A percentile compares a stretch with the other conserved stretches of the same genome.
Conservation (phyloP, 2,329 filamentous ascomycete species). For the Cyphellophora attinorum region DNA sequence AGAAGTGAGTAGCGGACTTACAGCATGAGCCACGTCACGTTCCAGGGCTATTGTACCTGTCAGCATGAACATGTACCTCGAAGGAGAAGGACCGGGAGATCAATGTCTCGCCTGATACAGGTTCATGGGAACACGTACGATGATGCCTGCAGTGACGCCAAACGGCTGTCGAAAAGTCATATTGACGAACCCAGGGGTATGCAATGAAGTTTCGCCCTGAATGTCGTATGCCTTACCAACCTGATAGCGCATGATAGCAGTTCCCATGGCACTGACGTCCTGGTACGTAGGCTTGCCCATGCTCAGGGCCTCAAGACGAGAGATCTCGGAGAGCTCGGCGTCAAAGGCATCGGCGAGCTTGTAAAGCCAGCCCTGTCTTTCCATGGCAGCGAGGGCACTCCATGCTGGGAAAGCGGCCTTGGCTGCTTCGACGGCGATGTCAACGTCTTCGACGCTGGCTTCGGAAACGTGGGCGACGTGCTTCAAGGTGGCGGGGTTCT, state of each 20-base stretch:
- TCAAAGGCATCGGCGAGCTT: conserved; percentile 32
- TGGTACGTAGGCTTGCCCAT: conserved; percentile 40
- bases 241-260: conserved; percentile 72
- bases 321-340: conserved; percentile 33
- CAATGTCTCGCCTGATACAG: too few relatives aligned
- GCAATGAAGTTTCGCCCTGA: conserved; percentile 37
- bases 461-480: conserved; percentile 22
- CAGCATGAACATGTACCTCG: too few relatives aligned
- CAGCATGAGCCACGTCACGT: conserved; percentile 39
- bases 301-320: conserved; percentile 37
- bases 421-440: conserved; percentile 23
- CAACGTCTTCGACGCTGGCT: conserved; percentile 23
- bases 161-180: conserved; percentile 53
- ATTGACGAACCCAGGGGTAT: conserved; percentile 31
- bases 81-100: too few relatives aligned
- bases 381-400: conserved; percentile 33
- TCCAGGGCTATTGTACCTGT: too few relatives aligned
- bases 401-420: conserved; percentile 29
- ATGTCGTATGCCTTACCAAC: conserved; percentile 21
- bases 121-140: too few relatives aligned
- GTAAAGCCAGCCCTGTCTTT: conserved; percentile 32
- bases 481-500: conserved; percentile 24
- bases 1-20: too few relatives aligned
- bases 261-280: conserved; percentile 47
- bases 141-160: conserved; percentile 36